A percentile compares a stretch with the other conserved stretches of the same genome.
Evolutionary conservation across 2,329 filamentous ascomycete species (phyloP).

Genomic region (Diaporthe humulicola): DNA sequence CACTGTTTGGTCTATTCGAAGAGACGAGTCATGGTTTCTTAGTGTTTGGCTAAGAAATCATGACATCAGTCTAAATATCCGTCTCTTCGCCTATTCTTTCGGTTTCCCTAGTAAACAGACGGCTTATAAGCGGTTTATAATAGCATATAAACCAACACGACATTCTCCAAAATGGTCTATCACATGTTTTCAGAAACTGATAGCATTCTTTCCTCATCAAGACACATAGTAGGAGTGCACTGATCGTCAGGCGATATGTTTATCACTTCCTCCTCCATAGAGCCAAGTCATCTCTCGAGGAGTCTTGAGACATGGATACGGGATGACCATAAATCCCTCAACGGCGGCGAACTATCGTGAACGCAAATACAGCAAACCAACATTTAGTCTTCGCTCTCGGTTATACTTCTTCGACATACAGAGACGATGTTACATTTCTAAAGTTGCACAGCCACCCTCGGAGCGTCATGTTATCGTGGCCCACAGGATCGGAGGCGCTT

Average conservation of each 20-base stretch:
- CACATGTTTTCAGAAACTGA: neutral
- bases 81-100: no score
- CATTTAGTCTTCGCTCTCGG: neutral
- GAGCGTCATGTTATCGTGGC: neutral
- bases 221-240: neutral
- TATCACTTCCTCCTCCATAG: neutral
- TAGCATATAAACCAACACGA: no score
- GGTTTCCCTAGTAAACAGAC: no score
- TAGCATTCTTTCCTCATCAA: neutral
- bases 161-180: neutral
- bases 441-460: neutral
- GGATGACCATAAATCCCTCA: neutral
- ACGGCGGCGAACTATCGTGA: neutral
- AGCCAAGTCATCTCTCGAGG: neutral
- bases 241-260: neutral
- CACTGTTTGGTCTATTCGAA: no score
- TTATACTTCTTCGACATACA: neutral
- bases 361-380: neutral
- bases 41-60: no score
- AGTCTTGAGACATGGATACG: neutral
- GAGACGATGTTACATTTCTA: neutral
- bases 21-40: no score
- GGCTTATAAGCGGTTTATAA: no score
- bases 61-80: no score
- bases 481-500: neutral